Evolutionary conservation across 2,329 filamentous ascomycete genomes (phyloP), one percentile per base, ranked within the genome.

Genomic region (Aspergillus brasiliensis): DNA sequence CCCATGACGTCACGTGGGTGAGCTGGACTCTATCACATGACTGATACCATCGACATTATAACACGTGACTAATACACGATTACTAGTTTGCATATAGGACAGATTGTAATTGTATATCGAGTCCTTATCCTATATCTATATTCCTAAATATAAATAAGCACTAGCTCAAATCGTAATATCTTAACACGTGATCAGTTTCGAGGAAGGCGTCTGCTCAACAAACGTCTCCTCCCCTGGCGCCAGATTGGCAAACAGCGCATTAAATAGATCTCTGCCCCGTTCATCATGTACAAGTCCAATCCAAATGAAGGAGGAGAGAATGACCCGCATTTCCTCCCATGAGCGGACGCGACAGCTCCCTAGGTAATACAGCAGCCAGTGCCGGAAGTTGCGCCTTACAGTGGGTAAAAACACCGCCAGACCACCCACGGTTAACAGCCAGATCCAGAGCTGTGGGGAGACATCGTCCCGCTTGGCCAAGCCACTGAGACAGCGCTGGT

Each of bases 231-330:
- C 7, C 40, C 19, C 40, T 0, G 44, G 15, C 3, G n/a, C 11
- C 15, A 25, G 15, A 10, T n/a, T 15, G 10, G 23, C 13, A 11
- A 48, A 27, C 15, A 48, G 11, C 5, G 47, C 34, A 13, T 57
- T 19, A 15, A 51, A 57, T 0, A 57, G 17, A 8, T 52, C 56
- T 25, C 52, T 51, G 5, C 56, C 56, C 4, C 23, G n/a, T 25
- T 23, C 2, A 17, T 57, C 55, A 25, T 57, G 37, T 10, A 57
- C 25, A 13, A 25, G 25, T 10, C 25, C 17, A 3, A 57, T 46
- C 47, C 56, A 57, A 13, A 57, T 17, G 10, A 44, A 57, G 8
- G 56, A 57, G 5, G 31, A 48, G 34, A 51, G 10, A 4, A 51
- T n/a, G 8, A 7, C 13, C 2, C 37, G 46, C 46, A 42, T 51